Evolutionary conservation across 2,329 filamentous ascomycete genomes (phyloP).

Genomic region (Trichoderma lentiforme): DNA sequence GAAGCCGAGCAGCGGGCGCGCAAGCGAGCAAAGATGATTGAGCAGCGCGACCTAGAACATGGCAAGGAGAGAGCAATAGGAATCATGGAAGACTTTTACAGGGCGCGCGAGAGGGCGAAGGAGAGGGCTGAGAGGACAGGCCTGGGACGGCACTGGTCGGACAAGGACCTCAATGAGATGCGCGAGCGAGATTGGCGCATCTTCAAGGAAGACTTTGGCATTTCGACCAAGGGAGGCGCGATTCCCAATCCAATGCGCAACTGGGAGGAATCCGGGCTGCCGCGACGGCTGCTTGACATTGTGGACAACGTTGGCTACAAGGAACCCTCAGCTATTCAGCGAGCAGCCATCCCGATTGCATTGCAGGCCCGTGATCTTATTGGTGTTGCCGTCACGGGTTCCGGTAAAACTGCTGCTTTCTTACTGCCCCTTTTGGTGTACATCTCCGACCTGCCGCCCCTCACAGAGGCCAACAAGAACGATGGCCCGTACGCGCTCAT

Average conservation of each 20-base stretch:
- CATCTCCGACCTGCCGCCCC: slow-evolving; percentile 82
- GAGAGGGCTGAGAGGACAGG: slow-evolving; percentile 71
- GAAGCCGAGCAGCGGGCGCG: slow-evolving; percentile 53
- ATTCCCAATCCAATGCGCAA: slow-evolving; percentile 96
- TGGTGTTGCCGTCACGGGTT: slow-evolving; percentile 95
- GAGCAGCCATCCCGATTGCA: slow-evolving; percentile 93
- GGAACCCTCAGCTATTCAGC: slow-evolving; percentile 87
- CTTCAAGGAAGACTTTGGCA: slow-evolving; percentile 99
- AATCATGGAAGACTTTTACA: slow-evolving; percentile 77
- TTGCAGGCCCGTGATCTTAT: slow-evolving; percentile 93
- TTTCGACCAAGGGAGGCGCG: slow-evolving; percentile 84
- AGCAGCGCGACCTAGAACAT: slow-evolving; percentile 70
- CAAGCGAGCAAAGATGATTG: slow-evolving; percentile 65
- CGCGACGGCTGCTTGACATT: slow-evolving; percentile 73
- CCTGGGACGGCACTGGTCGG: slow-evolving; percentile 91
- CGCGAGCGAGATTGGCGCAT: slow-evolving; percentile 98
- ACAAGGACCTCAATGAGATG: slow-evolving; percentile 91
- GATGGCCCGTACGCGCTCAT: slow-evolving; percentile 98
- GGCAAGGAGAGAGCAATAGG: slow-evolving; percentile 73
- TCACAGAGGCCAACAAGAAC: slow-evolving; percentile 83
- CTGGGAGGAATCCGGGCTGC: slow-evolving; percentile 83
- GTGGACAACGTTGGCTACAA: slow-evolving; percentile 83
- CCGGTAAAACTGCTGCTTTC: slow-evolving; percentile 96
- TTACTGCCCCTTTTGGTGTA: slow-evolving; percentile 89
- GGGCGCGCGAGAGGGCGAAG: slow-evolving; percentile 58